phyloP scores from a whole-genome alignment of 2,329 filamentous ascomycete species.

The Penicillium griseofulvum region DNA sequence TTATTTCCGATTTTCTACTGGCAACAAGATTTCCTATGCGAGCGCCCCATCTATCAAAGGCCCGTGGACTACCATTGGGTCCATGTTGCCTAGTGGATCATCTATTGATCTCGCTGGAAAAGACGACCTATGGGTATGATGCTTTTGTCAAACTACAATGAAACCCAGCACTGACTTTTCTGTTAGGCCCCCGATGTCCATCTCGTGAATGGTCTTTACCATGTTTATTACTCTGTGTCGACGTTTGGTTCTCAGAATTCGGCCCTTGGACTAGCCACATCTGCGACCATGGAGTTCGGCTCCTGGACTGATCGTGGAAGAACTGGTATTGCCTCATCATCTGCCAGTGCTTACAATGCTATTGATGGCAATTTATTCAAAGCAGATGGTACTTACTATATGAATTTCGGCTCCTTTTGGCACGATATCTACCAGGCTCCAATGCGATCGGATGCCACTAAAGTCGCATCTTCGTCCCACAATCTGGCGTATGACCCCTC shows the following conservation, averaged over 20 bases:
- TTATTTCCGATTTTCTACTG: slow-evolving; percentile 56
- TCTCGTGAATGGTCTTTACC: slow-evolving; percentile 58
- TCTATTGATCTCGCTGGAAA: slow-evolving; percentile 48
- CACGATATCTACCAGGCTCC: slow-evolving; percentile 60
- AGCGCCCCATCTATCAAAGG: slow-evolving; percentile 49
- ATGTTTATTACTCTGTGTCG: slow-evolving; percentile 66
- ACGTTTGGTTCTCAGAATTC: slow-evolving; percentile 60
- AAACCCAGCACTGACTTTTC: background rate
- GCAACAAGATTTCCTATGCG: slow-evolving; percentile 50
- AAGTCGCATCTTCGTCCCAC: slow-evolving; percentile 35
- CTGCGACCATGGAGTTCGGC: slow-evolving; percentile 39
- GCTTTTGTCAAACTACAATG: too few relatives aligned
- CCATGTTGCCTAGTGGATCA: slow-evolving; percentile 47
- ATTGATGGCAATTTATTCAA: slow-evolving; percentile 59
- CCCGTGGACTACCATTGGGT: slow-evolving; percentile 52
- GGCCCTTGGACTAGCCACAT: slow-evolving; percentile 60
- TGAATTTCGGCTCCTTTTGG: slow-evolving; percentile 71
- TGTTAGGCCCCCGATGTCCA: slow-evolving; percentile 62
- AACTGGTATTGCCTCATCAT: slow-evolving; percentile 37
- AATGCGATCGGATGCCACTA: slow-evolving; percentile 42
- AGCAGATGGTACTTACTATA: slow-evolving; percentile 43
- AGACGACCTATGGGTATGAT: slow-evolving; percentile 48
- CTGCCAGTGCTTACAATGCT: slow-evolving; percentile 53
- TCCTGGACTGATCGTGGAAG: slow-evolving; percentile 37
- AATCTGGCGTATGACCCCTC: slow-evolving; percentile 56